These are phyloP conservation scores for Leccinum sublutescens DNA, from an alignment of 768 basidiomycete genomes.

Conservation along the genomic window DNA sequence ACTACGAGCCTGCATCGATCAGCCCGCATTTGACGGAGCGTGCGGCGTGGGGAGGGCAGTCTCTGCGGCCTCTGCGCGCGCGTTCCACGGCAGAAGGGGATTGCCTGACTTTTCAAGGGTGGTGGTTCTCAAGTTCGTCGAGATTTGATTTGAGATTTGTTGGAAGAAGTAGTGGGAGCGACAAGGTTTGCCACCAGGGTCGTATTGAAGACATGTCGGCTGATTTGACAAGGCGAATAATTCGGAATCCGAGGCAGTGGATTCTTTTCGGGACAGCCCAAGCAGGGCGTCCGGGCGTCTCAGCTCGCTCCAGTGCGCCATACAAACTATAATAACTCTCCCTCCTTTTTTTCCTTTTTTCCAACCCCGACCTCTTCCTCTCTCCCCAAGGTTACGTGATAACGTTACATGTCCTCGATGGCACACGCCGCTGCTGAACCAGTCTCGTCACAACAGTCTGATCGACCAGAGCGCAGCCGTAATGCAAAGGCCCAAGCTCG, in stretches of 20 bases:
- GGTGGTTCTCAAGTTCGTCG: slow-evolving; percentile 22
- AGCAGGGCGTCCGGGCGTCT: slow-evolving; percentile 26
- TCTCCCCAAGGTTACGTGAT: slow-evolving; percentile 38
- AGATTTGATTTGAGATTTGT: slow-evolving; percentile 36
- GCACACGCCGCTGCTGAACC: slow-evolving; percentile 48
- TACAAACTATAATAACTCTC: slow-evolving; percentile 36
- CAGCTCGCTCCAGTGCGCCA: slow-evolving; percentile 11
- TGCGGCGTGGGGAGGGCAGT: slow-evolving; percentile 2
- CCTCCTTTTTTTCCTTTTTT: slow-evolving; percentile 35
- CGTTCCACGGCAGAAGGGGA: slow-evolving; percentile 17
- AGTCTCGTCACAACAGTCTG: slow-evolving; percentile 41
- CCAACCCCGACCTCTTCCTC: slow-evolving; percentile 51
- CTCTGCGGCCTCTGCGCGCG: background rate
- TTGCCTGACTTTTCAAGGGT: slow-evolving; percentile 14
- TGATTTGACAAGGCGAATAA: slow-evolving; percentile 45
- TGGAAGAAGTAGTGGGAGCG: slow-evolving; percentile 19
- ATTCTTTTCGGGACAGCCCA: slow-evolving; percentile 26
- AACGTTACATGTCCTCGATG: slow-evolving; percentile 57
- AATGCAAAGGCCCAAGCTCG: slow-evolving; percentile 87
- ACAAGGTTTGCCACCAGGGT: slow-evolving; percentile 38
- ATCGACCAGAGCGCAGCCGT: slow-evolving; percentile 81
- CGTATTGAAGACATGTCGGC: slow-evolving; percentile 34
- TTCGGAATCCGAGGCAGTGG: slow-evolving; percentile 44
- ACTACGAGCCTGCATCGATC: background rate
- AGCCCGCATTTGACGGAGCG: background rate